Conservation (phyloP, 2,329 filamentous ascomycete genomes). For the Nothophoma quercina region DNA sequence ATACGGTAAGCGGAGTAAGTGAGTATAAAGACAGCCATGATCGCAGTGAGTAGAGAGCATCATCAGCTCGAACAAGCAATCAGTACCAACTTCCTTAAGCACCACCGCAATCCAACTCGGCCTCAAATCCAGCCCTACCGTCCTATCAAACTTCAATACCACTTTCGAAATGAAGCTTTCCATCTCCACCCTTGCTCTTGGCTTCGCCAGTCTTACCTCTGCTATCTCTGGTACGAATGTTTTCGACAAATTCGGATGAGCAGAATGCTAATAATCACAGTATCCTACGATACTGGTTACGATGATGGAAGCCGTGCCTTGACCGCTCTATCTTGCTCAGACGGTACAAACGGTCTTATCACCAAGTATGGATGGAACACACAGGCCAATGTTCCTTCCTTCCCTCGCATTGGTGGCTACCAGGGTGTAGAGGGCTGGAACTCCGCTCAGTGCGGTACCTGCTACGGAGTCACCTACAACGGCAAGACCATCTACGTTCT, state of each 20-base stretch:
- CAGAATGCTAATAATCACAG: constrained; percentile 41
- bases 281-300: constrained; percentile 77
- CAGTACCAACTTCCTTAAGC: constrained; percentile 16
- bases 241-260: background rate
- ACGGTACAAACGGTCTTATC: constrained; percentile 72
- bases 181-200: constrained; percentile 34
- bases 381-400: constrained; percentile 55
- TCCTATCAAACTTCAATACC: constrained; percentile 9
- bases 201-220: constrained; percentile 40
- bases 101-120: background rate
- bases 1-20: constrained; percentile 20
- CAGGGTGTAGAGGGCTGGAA: constrained; percentile 58
- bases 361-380: constrained; percentile 66
- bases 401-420: constrained; percentile 60
- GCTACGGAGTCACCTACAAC: constrained; percentile 60
- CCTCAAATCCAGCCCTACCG: background rate
- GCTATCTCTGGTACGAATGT: constrained; percentile 41
- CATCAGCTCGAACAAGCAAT: constrained; percentile 26
- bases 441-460: constrained; percentile 58
- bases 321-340: constrained; percentile 68
- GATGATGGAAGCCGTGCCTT: constrained; percentile 67
- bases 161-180: constrained; percentile 49
- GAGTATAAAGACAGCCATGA: constrained; percentile 40
- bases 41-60: constrained; percentile 18
- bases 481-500: constrained; percentile 57